Base-by-base conservation (phyloP, 768 basidiomycete genomes). In the Lentinus brumalis region DNA sequence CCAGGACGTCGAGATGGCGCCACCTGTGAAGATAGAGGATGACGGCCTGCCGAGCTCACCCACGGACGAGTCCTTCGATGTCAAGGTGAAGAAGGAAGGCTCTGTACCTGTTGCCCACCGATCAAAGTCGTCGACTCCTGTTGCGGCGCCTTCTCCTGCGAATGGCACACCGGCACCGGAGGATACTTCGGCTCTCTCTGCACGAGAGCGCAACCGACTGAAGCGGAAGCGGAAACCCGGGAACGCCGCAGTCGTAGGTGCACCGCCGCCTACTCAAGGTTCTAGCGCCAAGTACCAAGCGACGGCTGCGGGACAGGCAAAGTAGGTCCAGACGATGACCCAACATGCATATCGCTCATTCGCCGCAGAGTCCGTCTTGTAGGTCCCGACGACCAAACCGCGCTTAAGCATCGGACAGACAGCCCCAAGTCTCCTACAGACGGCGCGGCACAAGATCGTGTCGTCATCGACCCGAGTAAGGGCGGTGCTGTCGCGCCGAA, bases 211-310 rank as follows among this genome's bases (percentile, higher is more conserved):
- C 35, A 97, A 97, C 71, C 85, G 96, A 50, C 78, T 98, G 35
- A 99, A 99, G 74, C 84, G 97, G 31, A 98, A 98, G 71, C 89
- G 96, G 57, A 97, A 96, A 69, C 82, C 83, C 4, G 95, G 93
- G 4, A 92, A 89, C 69, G 78, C 87, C 35, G 91, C 90, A 1
- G 93, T 93, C 66, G 92, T 94, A 15, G 81, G 87, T 12, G 84
- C 89, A 1, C 87, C 86, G 4, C 77, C 81, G 5, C 88, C 89
- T 2, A 80, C 86, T 29, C 84, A 87, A 66, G 69, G 74, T 50
- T 66, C 84, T 0, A 82, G 84, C 38, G 74, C 88, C 5, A 89
- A 88, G 69, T 93, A 86, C 67, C 81, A 73, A 42, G 71, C 87
- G 6, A 76, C 87, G 15, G 73, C 89, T 7, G 75, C 79, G 4